Evolutionary conservation across 345 rosid genomes (phyloP).

Genomic region (Bretschneidera sinensis): DNA sequence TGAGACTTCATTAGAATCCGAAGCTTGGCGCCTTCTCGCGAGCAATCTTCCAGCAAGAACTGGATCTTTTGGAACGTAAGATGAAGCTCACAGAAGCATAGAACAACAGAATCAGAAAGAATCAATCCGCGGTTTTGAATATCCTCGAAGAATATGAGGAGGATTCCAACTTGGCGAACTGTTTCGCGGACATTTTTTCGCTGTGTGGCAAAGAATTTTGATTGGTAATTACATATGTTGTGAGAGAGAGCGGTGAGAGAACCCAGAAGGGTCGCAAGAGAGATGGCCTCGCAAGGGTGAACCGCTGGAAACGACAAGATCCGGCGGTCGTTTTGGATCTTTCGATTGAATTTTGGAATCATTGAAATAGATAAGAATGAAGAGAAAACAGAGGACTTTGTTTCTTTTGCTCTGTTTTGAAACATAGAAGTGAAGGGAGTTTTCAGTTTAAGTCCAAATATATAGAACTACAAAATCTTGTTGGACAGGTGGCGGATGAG

Average conservation of each 20-base stretch:
- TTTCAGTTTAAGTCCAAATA: conserved; percentile 1
- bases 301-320: conserved; percentile 67
- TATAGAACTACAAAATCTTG: background rate
- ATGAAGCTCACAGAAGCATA: conserved; percentile 68
- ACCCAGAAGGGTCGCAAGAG: conserved; percentile 45
- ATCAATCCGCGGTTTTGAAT: conserved; percentile 28
- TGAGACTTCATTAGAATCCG: conserved; percentile 57
- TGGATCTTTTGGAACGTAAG: conserved; percentile 54
- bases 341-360: conserved; percentile 29
- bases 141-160: conserved; percentile 57
- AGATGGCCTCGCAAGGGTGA: conserved; percentile 54
- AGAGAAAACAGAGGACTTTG: conserved; percentile 3
- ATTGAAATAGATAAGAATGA: conserved; percentile 9
- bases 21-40: conserved; percentile 52
- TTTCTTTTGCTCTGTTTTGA: background rate
- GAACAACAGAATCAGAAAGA: conserved; percentile 28
- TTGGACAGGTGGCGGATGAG: conserved; percentile 35
- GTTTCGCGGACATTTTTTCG: conserved; percentile 40
- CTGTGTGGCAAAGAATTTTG: conserved; percentile 47
- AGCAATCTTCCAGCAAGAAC: conserved; percentile 71
- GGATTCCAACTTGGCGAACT: conserved; percentile 46
- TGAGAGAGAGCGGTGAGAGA: conserved; percentile 48
- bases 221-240: conserved; percentile 35
- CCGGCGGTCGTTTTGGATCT: conserved; percentile 38
- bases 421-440: background rate